Base-by-base conservation (phyloP, 345 rosid genomes). In the Trapa incisa region DNA sequence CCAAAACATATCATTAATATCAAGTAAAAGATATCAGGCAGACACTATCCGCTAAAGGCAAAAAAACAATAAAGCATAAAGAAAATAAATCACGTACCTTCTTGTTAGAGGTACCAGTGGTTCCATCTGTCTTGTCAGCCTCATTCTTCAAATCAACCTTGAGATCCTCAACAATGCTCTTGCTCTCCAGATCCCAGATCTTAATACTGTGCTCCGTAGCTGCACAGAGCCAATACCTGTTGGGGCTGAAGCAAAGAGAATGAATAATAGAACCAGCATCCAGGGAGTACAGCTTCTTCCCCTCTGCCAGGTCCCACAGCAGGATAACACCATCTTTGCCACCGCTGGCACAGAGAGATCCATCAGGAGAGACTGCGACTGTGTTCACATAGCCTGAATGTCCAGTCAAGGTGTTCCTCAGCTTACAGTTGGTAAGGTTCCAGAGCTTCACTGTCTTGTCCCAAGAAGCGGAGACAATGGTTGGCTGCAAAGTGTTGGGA, bases 171-270 rank as follows among this genome's bases (percentile, higher is more conserved):
- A 91, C 96, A 74, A 94, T 76, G 75, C 83, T 82, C 87, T 94
- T 94, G 77, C 97, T 94, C 81, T 94, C 97, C 0, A 94, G 80
- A 83, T 94, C 99, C 99, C 99, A 91, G 72, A 94, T 89, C 91
- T 91, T 94, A 61, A 94, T 91, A 50, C 99, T 90, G 32, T 80
- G 74, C 72, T 91, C 99, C 0, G 99, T 94, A 0, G 96, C 99
- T 5, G 99, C 97, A 61, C 97, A 94, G 0, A 94, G 83, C 99
- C 99, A 94, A 68, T 94, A 94, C 89, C 99, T 87, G 69, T 91
- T 94, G 2, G 99, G 99, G 57, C 99, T 91, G 71, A 94, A 94
- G 77, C 97, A 91, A 2, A 94, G 79, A 0, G 99, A 85, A 47
- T 94, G 74, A 71, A 94, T 89, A 15, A 91, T 82, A 5, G 95